phyloP scores from a whole-genome alignment of 352 stramenopile genomes.

The Globisporangium yorkense region DNA sequence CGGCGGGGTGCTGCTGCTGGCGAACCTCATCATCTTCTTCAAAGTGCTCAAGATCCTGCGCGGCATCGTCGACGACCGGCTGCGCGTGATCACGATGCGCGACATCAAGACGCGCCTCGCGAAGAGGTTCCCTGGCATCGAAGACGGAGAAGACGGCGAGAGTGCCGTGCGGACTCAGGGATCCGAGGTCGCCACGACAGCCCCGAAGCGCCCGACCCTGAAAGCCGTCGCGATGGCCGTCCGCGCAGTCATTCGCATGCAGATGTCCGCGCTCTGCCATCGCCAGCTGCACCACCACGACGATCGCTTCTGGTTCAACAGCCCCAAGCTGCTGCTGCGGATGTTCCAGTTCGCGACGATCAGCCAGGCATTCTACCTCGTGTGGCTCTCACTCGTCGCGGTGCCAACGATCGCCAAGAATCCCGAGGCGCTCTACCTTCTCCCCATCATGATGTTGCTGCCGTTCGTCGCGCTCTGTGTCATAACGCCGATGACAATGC shows the following conservation, averaged over 20 bases:
- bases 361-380: constrained; percentile 81
- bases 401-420: constrained; percentile 31
- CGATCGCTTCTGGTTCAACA: constrained; percentile 80
- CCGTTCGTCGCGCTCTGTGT: constrained; percentile 63
- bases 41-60: constrained; percentile 80
- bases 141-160: background rate
- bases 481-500: constrained; percentile 84
- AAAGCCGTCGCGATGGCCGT: constrained; percentile 57
- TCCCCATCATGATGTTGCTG: constrained; percentile 58
- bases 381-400: constrained; percentile 80
- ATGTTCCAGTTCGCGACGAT: constrained; percentile 86
- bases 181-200: background rate
- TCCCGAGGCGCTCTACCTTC: constrained; percentile 21
- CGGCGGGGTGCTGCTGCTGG: constrained; percentile 37
- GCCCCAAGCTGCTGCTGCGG: constrained; percentile 57
- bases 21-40: constrained; percentile 81
- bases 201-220: constrained; percentile 27
- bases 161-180: too few species aligned
- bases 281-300: constrained; percentile 78
- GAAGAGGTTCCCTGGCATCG: background rate
- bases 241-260: constrained; percentile 73
- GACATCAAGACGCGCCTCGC: constrained; percentile 51
- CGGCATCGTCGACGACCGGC: constrained; percentile 78
- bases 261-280: constrained; percentile 85
- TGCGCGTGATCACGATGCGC: constrained; percentile 57